phyloP scores from a whole-genome alignment of 805 yeast species.

The Saccharomycopsis sp. region DNA sequence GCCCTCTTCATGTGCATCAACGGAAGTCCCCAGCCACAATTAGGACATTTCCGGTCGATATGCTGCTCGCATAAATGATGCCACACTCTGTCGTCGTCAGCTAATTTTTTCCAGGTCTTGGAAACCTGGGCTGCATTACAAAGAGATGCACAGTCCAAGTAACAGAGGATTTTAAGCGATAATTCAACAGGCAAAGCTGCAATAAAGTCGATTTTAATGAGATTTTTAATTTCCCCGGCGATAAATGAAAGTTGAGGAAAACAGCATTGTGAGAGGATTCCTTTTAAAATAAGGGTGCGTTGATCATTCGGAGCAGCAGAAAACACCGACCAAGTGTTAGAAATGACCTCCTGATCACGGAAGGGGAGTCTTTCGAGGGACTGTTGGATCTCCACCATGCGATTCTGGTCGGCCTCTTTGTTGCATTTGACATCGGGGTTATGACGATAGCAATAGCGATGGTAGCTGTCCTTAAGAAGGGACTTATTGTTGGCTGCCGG shows the following conservation, averaged over 20 bases:
- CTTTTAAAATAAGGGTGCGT: conserved; percentile 72
- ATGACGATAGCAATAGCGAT: conserved; percentile 83
- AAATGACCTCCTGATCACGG: conserved; percentile 70
- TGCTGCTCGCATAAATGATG: conserved; percentile 98
- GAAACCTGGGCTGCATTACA: conserved; percentile 94
- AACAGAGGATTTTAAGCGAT: conserved; percentile 77
- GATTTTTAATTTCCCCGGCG: conserved; percentile 66
- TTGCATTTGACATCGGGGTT: conserved; percentile 80
- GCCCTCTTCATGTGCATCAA: conserved; percentile 82
- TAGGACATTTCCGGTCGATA: conserved; percentile 93
- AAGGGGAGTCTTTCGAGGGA: conserved; percentile 52
- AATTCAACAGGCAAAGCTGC: conserved; percentile 81
- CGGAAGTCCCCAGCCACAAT: conserved; percentile 99
- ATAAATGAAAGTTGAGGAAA: conserved; percentile 90
- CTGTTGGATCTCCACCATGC: conserved; percentile 58
- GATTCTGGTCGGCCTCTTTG: conserved; percentile 55
- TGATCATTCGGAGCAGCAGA: conserved; percentile 65
- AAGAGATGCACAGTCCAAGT: conserved; percentile 86
- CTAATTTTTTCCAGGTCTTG: conserved; percentile 76
- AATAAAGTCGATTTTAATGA: conserved; percentile 85
- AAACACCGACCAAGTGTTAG: conserved; percentile 80
- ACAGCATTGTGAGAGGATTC: conserved; percentile 83
- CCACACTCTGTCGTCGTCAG: conserved; percentile 97
- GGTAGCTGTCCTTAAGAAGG: conserved; percentile 45
- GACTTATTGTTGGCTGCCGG: conserved; percentile 25